Percentiles rank a stretch among this genome's conserved stretches.
Conservation (phyloP, 768 basidiomycete species). For the Mycena vulgaris region DNA sequence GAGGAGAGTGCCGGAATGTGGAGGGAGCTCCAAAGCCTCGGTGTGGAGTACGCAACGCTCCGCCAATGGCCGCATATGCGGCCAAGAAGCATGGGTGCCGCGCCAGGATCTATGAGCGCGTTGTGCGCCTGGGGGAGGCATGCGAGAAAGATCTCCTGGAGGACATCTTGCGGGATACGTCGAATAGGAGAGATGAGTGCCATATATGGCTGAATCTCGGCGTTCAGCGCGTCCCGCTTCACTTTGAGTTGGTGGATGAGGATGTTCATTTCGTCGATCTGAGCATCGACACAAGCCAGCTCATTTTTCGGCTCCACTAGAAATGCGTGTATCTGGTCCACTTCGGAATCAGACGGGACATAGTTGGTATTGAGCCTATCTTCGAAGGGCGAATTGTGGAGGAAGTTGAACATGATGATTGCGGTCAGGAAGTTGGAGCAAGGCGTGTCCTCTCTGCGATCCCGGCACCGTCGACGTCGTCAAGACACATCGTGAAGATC, state of each 20-base stretch:
- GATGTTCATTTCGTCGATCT: constrained; percentile 3
- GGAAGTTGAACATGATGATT: too few relatives aligned
- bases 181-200: constrained; percentile 20
- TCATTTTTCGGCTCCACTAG: neutral
- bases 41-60: constrained; percentile 13
- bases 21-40: constrained; percentile 17
- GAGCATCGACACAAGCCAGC: neutral
- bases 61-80: constrained; percentile 26
- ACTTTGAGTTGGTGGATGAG: neutral
- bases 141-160: constrained; percentile 19
- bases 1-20: constrained; percentile 13
- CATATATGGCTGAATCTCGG: constrained; percentile 3
- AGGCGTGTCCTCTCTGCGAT: too few relatives aligned
- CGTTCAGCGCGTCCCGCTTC: constrained; percentile 4
- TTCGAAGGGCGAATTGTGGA: constrained; percentile 20
- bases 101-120: constrained; percentile 10
- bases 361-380: constrained; percentile 23
- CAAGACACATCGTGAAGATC: too few relatives aligned
- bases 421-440: too few relatives aligned
- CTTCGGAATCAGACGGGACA: constrained; percentile 22
- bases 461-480: too few relatives aligned
- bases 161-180: constrained; percentile 18
- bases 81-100: constrained; percentile 23
- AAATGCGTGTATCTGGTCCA: neutral
- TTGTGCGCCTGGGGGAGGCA: constrained; percentile 19